A percentile compares a stretch with the other conserved stretches of the same genome.
Evolutionary conservation across 108 stramenopile species (phyloP).

Genomic region (Fragilaria crotonensis): DNA sequence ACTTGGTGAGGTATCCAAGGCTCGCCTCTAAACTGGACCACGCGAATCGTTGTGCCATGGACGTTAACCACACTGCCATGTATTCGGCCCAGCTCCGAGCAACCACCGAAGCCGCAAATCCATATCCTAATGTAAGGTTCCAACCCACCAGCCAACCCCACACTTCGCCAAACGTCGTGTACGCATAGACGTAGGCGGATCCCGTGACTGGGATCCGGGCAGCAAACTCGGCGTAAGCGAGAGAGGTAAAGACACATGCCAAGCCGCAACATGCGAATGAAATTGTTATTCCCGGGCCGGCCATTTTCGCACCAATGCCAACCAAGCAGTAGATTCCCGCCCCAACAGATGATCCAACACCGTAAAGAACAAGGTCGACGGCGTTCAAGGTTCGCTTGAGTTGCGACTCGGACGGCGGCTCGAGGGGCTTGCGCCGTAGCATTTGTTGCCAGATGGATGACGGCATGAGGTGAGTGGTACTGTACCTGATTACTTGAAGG

Average conservation of each 20-base stretch:
- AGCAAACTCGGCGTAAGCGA: slow-evolving; percentile 81
- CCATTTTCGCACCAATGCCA: slow-evolving; percentile 66
- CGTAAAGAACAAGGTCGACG: slow-evolving; percentile 37
- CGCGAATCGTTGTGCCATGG: neutral
- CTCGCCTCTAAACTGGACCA: neutral
- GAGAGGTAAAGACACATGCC: slow-evolving; percentile 61
- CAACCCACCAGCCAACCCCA: slow-evolving; percentile 43
- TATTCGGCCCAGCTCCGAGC: slow-evolving; percentile 56
- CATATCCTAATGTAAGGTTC: slow-evolving; percentile 51
- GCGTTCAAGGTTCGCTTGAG: slow-evolving; percentile 28
- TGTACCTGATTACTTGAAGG: too few relatives aligned
- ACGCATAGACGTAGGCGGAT: slow-evolving; percentile 75
- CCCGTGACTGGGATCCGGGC: slow-evolving; percentile 66
- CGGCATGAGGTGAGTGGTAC: too few relatives aligned
- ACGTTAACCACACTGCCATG: neutral
- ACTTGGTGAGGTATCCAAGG: slow-evolving; percentile 18
- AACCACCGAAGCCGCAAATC: slow-evolving; percentile 46
- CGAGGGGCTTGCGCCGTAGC: slow-evolving; percentile 7
- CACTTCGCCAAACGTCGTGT: slow-evolving; percentile 55
- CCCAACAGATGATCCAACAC: slow-evolving; percentile 49
- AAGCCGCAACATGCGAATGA: slow-evolving; percentile 70
- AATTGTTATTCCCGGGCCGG: slow-evolving; percentile 71
- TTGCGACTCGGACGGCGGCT: slow-evolving; percentile 2
- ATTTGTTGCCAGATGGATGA: too few relatives aligned
- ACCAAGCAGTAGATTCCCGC: slow-evolving; percentile 81